Conservation (phyloP, 2,329 filamentous ascomycete genomes). For the Claviceps spartinae region DNA sequence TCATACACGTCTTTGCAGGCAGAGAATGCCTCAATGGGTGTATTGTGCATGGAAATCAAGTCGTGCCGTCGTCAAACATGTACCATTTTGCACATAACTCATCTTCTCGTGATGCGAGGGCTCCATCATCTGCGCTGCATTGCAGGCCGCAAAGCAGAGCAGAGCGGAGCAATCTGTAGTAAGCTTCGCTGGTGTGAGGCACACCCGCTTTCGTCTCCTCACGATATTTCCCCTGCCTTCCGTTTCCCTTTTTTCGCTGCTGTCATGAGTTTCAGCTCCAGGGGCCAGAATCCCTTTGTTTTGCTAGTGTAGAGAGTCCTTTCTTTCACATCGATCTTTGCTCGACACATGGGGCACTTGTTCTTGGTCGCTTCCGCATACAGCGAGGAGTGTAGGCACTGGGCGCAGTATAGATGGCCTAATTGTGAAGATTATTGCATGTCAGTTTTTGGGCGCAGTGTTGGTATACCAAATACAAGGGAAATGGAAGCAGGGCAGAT, state of each 20-base stretch:
- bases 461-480: too few species aligned
- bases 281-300: conserved; percentile 40
- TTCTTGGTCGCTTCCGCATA: conserved; percentile 41
- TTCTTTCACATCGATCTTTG: conserved; percentile 38
- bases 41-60: too few species aligned
- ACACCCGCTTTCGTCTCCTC: conserved; percentile 1
- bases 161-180: too few species aligned
- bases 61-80: too few species aligned
- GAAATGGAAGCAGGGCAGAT: not conserved
- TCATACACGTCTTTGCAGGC: too few species aligned
- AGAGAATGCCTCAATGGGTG: too few species aligned
- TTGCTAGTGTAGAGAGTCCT: conserved; percentile 27
- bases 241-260: conserved; percentile 36
- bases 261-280: conserved; percentile 51
- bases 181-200: too few species aligned
- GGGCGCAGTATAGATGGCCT: conserved; percentile 51
- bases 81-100: too few species aligned
- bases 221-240: conserved; percentile 19
- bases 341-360: conserved; percentile 50
- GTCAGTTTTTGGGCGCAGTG: not conserved
- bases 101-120: too few species aligned
- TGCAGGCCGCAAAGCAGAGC: not conserved
- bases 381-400: conserved; percentile 47
- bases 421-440: too few species aligned
- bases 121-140: not conserved